phyloP scores from a whole-genome alignment of 2,329 filamentous ascomycete genomes.

The Colletotrichum sp. region DNA sequence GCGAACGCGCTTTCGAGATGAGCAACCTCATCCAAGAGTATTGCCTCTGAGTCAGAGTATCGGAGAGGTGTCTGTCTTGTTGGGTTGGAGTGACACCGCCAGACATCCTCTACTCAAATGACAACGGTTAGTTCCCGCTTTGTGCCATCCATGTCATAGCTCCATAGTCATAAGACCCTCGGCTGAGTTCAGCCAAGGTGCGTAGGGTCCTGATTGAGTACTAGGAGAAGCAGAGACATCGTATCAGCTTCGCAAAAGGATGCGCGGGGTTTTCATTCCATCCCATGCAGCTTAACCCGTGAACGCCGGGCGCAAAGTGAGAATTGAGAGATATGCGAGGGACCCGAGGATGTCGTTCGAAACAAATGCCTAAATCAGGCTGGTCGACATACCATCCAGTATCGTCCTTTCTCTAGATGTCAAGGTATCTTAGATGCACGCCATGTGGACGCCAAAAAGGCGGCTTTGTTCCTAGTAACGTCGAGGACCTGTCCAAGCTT shows the following conservation, averaged over 20 bases:
- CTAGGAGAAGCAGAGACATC: not conserved
- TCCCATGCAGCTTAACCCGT: not conserved
- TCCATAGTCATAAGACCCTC: not conserved
- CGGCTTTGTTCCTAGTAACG: not conserved
- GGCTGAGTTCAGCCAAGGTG: not conserved
- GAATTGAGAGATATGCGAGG: not conserved
- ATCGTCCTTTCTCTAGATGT: not conserved
- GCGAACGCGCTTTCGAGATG: not conserved
- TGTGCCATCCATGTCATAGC: not conserved
- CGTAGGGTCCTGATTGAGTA: not conserved
- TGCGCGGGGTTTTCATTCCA: not conserved
- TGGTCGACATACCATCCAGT: not conserved
- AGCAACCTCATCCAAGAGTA: not conserved
- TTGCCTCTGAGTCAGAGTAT: not conserved
- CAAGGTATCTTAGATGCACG: not conserved
- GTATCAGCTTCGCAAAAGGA: not conserved
- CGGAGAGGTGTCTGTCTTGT: not conserved
- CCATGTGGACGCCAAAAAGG: not conserved
- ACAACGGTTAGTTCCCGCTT: not conserved
- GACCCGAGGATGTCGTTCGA: not conserved
- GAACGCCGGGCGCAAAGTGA: not conserved
- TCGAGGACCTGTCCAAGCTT: not conserved
- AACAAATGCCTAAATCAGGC: not conserved
- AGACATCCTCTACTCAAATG: not conserved
- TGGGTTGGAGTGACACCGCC: not conserved